Evolutionary conservation across 257 asterid genomes (phyloP).

Genomic region (Solanum tacnaense): DNA sequence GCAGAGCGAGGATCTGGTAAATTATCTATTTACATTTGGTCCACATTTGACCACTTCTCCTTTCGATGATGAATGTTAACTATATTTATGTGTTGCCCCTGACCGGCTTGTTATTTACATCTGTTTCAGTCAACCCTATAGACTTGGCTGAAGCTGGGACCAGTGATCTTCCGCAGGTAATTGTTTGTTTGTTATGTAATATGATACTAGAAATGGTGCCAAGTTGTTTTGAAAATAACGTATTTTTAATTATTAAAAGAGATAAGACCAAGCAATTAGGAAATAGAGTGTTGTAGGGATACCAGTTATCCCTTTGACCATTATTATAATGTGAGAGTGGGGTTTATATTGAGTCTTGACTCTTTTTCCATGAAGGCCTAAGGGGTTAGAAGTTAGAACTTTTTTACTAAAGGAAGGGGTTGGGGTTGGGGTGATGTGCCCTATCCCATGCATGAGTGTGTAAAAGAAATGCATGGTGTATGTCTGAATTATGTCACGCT

Average conservation of each 20-base stretch:
- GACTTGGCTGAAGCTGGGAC: conserved; percentile 50
- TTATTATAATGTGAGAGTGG: not conserved
- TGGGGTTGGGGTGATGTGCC: not conserved
- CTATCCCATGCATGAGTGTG: not conserved
- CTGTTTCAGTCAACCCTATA: conserved; percentile 37
- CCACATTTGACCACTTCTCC: not conserved
- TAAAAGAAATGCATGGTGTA: not conserved
- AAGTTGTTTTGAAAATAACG: not conserved
- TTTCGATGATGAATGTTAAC: not conserved
- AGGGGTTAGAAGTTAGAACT: not conserved
- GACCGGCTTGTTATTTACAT: not conserved
- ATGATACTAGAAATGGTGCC: not conserved
- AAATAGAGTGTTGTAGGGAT: not conserved
- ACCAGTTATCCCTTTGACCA: not conserved
- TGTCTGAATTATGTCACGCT: not conserved
- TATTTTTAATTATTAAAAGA: not conserved
- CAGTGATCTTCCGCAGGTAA: conserved; percentile 59
- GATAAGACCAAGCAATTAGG: not conserved
- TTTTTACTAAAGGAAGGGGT: not conserved
- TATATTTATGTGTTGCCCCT: not conserved
- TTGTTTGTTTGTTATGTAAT: not conserved
- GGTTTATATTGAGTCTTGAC: not conserved
- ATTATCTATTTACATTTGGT: not conserved
- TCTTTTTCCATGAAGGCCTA: not conserved
- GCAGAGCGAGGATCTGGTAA: conserved; percentile 82